Evolutionary conservation across 2,329 filamentous ascomycete genomes (phyloP), one percentile per base, ranked within the genome.

Genomic region (Leptographium flavum): DNA sequence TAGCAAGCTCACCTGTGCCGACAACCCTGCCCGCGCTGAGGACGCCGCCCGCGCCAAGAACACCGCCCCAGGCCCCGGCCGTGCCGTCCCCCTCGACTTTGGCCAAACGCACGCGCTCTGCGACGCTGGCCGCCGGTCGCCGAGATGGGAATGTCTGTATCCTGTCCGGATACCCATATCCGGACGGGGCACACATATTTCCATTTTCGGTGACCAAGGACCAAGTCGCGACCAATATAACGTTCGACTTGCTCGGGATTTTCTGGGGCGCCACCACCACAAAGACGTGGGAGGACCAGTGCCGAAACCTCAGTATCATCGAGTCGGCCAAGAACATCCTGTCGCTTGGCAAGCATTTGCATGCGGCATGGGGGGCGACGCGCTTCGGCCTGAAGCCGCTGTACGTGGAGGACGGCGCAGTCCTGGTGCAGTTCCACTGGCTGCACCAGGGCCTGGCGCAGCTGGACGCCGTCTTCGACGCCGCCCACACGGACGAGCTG

Each of bases 321-420:
- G 38, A 45, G 10, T 45, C 43, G 21, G 22, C 43, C 13, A 21
- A 45, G 23, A 45, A 45, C 17, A 45, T 41, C 3, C 5, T 45
- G 4, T 45, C 38, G 13, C 23, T 41, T 9, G 8, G 5, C 4
- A 45, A 41, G 38, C 43, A 45, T n/a, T 3, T 45, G 14, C 43
- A 45, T n/a, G 32, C 22, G 7, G 15, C 41, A 3, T 45, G 43
- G 43, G 43, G 43, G 3, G 15, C 37, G 3, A 38, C 38, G 2
- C 43, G 38, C 2, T 45, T 45, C 8, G 38, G 37, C 9, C 15
- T 45, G n/a, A 45, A 45, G 43, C 43, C 43, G 8, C 22, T 41
- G 10, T 30, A 23, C 43, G 2, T 17, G 4, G 43, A 35, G n/a
- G 28, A 36, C 21, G 41, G 41, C 17, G 38, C 41, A 19, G 43